A percentile compares a stretch with the other conserved stretches of the same genome.
phyloP scores from a whole-genome alignment of 139 green algal species.

The Astrephomene gubernaculifera region DNA sequence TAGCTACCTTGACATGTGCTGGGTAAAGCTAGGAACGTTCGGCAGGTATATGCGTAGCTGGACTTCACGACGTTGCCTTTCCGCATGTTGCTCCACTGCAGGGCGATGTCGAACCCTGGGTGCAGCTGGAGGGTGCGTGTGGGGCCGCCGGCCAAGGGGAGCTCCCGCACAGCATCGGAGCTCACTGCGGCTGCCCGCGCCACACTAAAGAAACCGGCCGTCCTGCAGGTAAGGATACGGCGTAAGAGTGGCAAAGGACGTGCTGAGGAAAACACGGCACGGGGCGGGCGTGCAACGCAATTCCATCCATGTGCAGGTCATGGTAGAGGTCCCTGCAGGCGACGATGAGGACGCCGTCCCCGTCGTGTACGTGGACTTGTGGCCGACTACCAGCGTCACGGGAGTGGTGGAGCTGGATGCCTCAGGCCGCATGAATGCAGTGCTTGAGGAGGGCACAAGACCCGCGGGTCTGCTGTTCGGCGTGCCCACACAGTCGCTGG shows the following conservation, averaged over 20 bases:
- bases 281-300: background rate
- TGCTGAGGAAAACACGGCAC: background rate
- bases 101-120: background rate
- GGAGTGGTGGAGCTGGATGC: conserved; percentile 21
- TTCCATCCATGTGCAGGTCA: background rate
- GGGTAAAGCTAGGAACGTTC: no score
- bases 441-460: conserved; percentile 9
- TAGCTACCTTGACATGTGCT: no score
- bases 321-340: background rate
- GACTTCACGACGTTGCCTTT: no score
- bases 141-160: background rate
- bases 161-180: background rate
- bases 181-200: background rate
- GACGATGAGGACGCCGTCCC: background rate
- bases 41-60: no score
- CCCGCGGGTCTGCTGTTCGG: conserved; percentile 42
- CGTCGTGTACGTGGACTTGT: conserved; percentile 6
- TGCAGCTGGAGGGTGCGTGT: background rate
- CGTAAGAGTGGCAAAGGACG: background rate
- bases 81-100: no score
- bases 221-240: conserved; percentile 30
- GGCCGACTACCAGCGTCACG: background rate
- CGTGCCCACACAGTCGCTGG: background rate
- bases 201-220: background rate
- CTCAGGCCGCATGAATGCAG: background rate